These are phyloP conservation scores for Purpureocillium lavendulum DNA, from an alignment of 2,329 filamentous ascomycete genomes.

Conservation along the genomic window DNA sequence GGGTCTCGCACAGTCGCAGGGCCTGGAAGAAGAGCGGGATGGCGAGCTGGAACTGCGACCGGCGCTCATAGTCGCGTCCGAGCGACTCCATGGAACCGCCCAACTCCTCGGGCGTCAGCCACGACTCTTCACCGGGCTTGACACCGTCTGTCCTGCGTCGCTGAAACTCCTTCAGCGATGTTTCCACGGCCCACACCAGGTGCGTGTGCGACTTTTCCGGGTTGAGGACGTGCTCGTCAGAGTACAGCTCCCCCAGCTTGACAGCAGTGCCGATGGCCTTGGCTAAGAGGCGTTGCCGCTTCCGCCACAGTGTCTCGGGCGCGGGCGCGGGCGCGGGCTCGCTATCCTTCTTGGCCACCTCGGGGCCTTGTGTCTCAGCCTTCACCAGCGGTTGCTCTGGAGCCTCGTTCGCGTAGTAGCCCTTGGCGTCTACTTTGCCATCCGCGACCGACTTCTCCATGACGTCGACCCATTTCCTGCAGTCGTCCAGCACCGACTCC, in stretches of 20 bases:
- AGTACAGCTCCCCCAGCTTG: conserved; percentile 79
- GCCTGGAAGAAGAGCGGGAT: conserved; percentile 83
- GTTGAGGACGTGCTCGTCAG: conserved; percentile 66
- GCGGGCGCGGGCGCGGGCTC: conserved; percentile 3
- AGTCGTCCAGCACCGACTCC: conserved; percentile 67
- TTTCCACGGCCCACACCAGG: conserved; percentile 75
- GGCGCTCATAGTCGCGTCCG: conserved; percentile 66
- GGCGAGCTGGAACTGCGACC: conserved; percentile 70
- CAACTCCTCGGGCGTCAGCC: conserved; percentile 63
- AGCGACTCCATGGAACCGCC: conserved; percentile 70
- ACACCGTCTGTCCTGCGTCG: conserved; percentile 59
- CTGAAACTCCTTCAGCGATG: conserved; percentile 64
- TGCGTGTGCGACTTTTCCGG: conserved; percentile 62
- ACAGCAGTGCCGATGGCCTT: conserved; percentile 70
- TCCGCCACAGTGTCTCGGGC: conserved; percentile 43
- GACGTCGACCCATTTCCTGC: conserved; percentile 49
- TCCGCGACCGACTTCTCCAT: conserved; percentile 43
- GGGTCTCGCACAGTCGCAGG: conserved; percentile 54
- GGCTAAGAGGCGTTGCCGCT: conserved; percentile 59
- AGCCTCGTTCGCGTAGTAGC: conserved; percentile 18
- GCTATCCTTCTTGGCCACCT: conserved; percentile 5
- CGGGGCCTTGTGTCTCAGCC: conserved; percentile 4
- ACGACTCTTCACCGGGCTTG: conserved; percentile 61
- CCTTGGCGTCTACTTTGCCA: conserved; percentile 34
- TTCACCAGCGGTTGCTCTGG: not conserved